phyloP scores from a whole-genome alignment of 176 grass and related monocot species.

The Secale cereale region DNA sequence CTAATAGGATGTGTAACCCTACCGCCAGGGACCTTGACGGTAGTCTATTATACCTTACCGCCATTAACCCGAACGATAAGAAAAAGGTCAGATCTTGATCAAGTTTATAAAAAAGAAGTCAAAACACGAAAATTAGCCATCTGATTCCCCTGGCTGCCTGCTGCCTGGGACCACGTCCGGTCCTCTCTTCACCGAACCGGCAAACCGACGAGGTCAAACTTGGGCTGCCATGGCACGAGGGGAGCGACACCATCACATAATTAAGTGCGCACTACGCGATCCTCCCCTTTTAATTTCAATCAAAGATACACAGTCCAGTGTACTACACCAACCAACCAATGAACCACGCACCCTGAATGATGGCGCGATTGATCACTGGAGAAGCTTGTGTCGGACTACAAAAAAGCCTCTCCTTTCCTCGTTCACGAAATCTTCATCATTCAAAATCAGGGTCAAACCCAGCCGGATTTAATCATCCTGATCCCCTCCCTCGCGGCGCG shows the following conservation, averaged over 20 bases:
- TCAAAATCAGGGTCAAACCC: constrained; percentile 25
- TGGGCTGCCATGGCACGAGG: background rate
- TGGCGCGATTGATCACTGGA: background rate
- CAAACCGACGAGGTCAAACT: constrained; percentile 2
- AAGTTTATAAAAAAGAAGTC: no score
- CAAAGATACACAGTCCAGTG: background rate
- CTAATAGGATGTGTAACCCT: no score
- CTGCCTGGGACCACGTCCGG: background rate
- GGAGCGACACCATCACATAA: background rate
- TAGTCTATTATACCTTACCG: no score
- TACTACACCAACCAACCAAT: background rate
- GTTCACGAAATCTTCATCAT: background rate
- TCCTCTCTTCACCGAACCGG: constrained; percentile 3
- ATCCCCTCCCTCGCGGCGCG: no score
- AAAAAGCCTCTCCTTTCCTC: background rate
- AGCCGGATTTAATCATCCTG: background rate
- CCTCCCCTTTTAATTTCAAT: background rate
- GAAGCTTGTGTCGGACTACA: background rate
- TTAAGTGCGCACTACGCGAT: background rate
- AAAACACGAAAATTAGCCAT: no score
- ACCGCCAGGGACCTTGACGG: no score
- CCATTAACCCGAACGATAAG: no score
- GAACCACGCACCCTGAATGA: background rate
- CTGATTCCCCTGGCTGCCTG: background rate
- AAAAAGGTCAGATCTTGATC: no score